Evolutionary conservation across 345 rosid species (phyloP), one percentile per base, ranked within the genome.

Genomic region (Gossypium mustelinum): DNA sequence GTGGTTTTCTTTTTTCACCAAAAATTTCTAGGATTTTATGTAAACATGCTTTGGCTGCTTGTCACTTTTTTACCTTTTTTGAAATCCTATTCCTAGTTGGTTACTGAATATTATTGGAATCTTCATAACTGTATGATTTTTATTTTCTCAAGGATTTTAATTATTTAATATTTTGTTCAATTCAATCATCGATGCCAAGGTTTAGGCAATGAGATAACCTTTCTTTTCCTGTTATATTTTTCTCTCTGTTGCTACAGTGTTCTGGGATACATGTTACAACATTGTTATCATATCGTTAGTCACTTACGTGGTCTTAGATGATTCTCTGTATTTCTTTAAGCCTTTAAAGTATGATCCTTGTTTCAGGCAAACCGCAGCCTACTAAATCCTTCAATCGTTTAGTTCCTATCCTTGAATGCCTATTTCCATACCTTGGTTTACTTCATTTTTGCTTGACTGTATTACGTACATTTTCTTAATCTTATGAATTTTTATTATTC

Each of bases 401-500:
- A 25, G 20, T 70, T 70, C 10, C 44, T n/a, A 70, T 8, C 25
- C 51, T 71, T 55, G 50, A 54, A 58, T 66, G 66, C 39, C 57
- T 34, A 17, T 69, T 68, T 58, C 43, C 29, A n/a, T 68, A 12
- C 11, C 63, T 14, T 50, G 16, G 50, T 43, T 69, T 55, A 12
- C 55, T 25, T 70, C 2, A 57, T 27, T 7, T 50, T 43, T 58
- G 0, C 41, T 73, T 73, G 68, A 57, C 45, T 48, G 48, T 68
- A 3, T 3, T 51, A 16, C 16, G 47, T 73, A 24, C 58, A 45
- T n/a, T 16, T 13, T 60, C 20, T 18, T 70, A 48, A n/a, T 39
- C 44, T 7, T 56, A 47, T 68, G 50, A n/a, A 27, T 57, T 66
- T 54, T 75, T 51, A 11, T 75, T 39, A 20, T 68, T 64, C 20